phyloP scores from a whole-genome alignment of 306 rosid genomes.

The Citrullus amarus region DNA sequence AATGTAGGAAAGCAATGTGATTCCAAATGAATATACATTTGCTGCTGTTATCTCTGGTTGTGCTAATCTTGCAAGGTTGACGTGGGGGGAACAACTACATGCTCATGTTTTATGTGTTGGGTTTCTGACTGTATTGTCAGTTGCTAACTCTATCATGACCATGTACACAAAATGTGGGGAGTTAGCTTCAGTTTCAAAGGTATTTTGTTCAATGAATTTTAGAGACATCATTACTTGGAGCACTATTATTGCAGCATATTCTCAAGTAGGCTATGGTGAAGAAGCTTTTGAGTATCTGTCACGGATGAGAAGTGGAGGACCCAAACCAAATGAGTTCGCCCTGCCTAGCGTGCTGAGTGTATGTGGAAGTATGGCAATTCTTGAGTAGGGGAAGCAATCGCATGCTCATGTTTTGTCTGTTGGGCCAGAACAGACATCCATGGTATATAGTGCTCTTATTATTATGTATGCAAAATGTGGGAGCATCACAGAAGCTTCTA shows the following conservation, averaged over 20 bases:
- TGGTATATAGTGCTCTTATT: conserved; percentile 56
- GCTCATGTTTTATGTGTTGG: conserved; percentile 43
- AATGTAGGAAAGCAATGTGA: conserved; percentile 46
- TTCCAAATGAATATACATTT: conserved; percentile 65
- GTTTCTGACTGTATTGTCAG: conserved; percentile 39
- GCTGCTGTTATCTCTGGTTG: conserved; percentile 53
- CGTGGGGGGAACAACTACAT: conserved; percentile 61
- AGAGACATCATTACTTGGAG: conserved; percentile 81
- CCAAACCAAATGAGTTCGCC: conserved; percentile 60
- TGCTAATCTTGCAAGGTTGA: conserved; percentile 41
- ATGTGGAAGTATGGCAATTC: conserved; percentile 70
- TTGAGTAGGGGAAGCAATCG: conserved; percentile 66
- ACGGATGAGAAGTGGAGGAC: conserved; percentile 64
- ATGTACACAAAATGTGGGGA: conserved; percentile 61
- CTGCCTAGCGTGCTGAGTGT: conserved; percentile 61
- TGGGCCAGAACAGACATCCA: conserved; percentile 41
- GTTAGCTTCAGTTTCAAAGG: conserved; percentile 37
- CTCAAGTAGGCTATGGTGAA: conserved; percentile 60
- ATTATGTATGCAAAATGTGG: conserved; percentile 75
- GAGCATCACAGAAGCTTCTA: conserved; percentile 47
- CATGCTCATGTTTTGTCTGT: conserved; percentile 52
- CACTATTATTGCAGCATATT: conserved; percentile 61
- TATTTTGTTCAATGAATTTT: conserved; percentile 37
- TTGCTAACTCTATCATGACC: conserved; percentile 54
- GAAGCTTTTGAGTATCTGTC: conserved; percentile 58